A percentile compares a stretch with the other conserved stretches of the same genome.
phyloP scores from a whole-genome alignment of 2,329 filamentous ascomycete species.

The Dactylonectria estremocensis region DNA sequence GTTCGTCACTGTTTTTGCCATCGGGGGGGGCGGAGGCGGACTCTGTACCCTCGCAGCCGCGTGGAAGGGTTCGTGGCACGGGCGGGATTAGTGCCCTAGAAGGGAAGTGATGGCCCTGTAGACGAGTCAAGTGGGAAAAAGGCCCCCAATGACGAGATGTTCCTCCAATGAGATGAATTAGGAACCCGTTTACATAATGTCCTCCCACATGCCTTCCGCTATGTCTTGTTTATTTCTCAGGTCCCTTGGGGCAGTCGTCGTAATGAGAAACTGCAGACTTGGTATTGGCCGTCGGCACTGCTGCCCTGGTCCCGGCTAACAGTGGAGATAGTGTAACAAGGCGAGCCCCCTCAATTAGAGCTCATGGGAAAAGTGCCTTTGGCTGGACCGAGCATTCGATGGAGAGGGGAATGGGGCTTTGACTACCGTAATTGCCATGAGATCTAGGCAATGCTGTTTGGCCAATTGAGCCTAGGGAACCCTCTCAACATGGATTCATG shows the following conservation, averaged over 20 bases:
- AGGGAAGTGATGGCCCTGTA: constrained; percentile 9
- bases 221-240: constrained; percentile 13
- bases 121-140: background rate
- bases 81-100: background rate
- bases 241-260: constrained; percentile 7
- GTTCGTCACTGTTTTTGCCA: background rate
- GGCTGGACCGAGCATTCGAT: background rate
- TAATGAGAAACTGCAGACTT: constrained; percentile 14
- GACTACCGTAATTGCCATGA: background rate
- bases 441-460: background rate
- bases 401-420: background rate
- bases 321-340: constrained; percentile 10
- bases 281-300: constrained; percentile 18
- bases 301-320: constrained; percentile 9
- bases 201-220: background rate
- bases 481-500: background rate
- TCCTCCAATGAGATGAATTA: constrained; percentile 16
- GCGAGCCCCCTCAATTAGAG: constrained; percentile 8
- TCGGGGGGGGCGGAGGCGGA: constrained; percentile 1
- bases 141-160: background rate
- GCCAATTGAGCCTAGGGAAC: background rate
- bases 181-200: background rate
- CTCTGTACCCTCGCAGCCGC: constrained; percentile 3
- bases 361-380: background rate
- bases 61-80: background rate